These are phyloP conservation scores for Dryas octopetala DNA, from an alignment of 306 rosid species.

Conservation along the genomic window DNA sequence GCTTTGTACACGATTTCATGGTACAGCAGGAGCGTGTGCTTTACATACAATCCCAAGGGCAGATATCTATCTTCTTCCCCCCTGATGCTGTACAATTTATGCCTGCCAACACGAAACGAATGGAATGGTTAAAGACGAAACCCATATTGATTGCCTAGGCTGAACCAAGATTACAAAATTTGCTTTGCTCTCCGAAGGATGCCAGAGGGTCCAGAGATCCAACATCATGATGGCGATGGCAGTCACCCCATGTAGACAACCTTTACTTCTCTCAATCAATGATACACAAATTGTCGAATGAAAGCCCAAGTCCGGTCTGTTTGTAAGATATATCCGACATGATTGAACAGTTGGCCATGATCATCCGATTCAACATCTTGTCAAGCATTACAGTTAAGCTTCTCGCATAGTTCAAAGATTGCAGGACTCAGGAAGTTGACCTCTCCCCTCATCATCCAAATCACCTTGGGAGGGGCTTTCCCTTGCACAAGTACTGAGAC, in stretches of 20 bases:
- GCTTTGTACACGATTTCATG: conserved; percentile 66
- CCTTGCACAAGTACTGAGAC: conserved; percentile 30
- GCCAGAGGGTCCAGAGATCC: conserved; percentile 16
- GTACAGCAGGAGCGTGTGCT: conserved; percentile 42
- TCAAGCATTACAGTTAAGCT: conserved; percentile 20
- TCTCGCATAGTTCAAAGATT: conserved; percentile 11
- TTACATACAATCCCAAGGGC: conserved; percentile 38
- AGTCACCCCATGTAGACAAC: not conserved
- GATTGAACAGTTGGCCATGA: conserved; percentile 20
- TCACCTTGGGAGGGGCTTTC: conserved; percentile 21
- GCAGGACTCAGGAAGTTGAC: conserved; percentile 19
- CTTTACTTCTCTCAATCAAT: conserved; percentile 23
- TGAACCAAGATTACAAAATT: conserved; percentile 30
- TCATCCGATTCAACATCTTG: conserved; percentile 19
- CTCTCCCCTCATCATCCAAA: conserved; percentile 13
- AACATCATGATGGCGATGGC: not conserved
- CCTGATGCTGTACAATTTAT: conserved; percentile 36
- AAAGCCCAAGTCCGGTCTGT: conserved; percentile 14
- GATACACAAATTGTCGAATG: conserved; percentile 1
- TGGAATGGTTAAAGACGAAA: conserved; percentile 41
- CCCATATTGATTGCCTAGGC: conserved; percentile 27
- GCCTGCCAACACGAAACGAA: conserved; percentile 25
- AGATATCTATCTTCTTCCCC: conserved; percentile 18
- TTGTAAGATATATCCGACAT: conserved; percentile 8
- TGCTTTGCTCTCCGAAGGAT: conserved; percentile 25